Evolutionary conservation across 306 rosid species (phyloP).

Genomic region (Pyrus communis): DNA sequence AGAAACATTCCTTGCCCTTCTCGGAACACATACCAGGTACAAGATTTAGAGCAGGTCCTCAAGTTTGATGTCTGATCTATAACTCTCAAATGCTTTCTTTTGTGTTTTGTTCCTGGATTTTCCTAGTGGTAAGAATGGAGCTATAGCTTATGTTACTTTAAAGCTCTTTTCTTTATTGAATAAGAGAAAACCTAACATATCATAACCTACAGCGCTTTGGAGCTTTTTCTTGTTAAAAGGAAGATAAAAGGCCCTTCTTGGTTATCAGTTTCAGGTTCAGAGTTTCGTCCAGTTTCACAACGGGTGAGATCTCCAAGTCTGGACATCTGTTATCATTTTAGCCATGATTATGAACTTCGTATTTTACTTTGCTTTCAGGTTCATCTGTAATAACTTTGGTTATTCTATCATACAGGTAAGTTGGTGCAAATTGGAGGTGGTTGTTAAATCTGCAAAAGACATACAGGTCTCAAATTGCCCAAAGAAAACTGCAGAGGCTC

Average conservation of each 20-base stretch:
- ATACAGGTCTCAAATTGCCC: constrained; percentile 49
- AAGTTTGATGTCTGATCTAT: constrained; percentile 12
- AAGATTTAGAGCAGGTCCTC: constrained; percentile 3
- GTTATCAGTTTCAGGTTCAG: constrained; percentile 60
- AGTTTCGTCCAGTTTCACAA: constrained; percentile 53
- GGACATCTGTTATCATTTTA: not conserved
- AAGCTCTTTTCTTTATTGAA: not conserved
- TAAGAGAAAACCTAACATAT: constrained; percentile 15
- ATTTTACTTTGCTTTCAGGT: not conserved
- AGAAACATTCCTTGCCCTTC: constrained; percentile 56
- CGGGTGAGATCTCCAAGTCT: constrained; percentile 50
- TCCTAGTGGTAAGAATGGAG: not conserved
- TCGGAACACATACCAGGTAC: constrained; percentile 85
- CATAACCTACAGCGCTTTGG: constrained; percentile 71
- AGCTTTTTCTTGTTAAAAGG: constrained; percentile 79
- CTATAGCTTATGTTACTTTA: not conserved
- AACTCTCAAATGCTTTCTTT: not conserved
- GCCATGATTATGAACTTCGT: not conserved
- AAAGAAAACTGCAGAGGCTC: constrained; percentile 47
- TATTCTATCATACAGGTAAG: constrained; percentile 58
- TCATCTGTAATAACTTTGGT: constrained; percentile 16
- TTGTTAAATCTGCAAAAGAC: constrained; percentile 65
- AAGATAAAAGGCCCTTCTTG: constrained; percentile 92
- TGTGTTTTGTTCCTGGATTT: not conserved
- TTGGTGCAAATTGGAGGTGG: constrained; percentile 97